Base-by-base conservation (phyloP, 257 asterid genomes). In the Solanum sitiens region DNA sequence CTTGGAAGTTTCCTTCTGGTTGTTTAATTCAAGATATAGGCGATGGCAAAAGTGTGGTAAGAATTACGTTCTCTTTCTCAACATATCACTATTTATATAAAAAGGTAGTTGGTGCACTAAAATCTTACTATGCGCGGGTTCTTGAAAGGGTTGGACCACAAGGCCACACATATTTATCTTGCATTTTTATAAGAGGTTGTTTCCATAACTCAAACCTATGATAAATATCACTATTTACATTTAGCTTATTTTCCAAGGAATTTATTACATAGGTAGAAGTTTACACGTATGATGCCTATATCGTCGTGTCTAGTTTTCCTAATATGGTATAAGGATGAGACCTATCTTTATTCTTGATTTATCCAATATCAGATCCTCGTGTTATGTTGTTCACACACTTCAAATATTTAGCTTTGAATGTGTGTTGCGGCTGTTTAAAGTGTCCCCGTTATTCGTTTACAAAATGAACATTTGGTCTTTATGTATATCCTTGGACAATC, bases 1-100 rank as follows among this genome's bases (percentile, higher is more conserved):
- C 92, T 5, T 92, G 97, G 98, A 95, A 88, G 91, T 89, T 93
- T 88, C 97, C 99, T 53, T 96, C 98, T 1, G 97, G 99, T n/a
- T 93, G 98, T 83, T 61, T 93, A 88, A 92, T 95, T 90, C 91
- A 94, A 91, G 95, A 93, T 83, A 77, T 88, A 79, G 56, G 92
- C 32, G 88, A 92, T 87, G 96, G 95, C 25, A 93, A 90, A 89
- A 92, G 98, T 83, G 88, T 33, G 15, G 98, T 95, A 77, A 87
- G 93, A 88, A 61, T 71, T 6, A 50, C 74, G 13, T n/a, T 6
- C 75, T 86, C 33, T 25, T 35, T 67, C 71, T 30, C 5, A 16
- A 9, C 21, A 20, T 8, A 37, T 72, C 27, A 8, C 45, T 33
- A 9, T 72, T 10, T 72, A 33, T 72, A 25, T 25, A 65, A 25